Evolutionary conservation across 2,329 filamentous ascomycete species (phyloP).

Genomic region (Microascus cirrosus): DNA sequence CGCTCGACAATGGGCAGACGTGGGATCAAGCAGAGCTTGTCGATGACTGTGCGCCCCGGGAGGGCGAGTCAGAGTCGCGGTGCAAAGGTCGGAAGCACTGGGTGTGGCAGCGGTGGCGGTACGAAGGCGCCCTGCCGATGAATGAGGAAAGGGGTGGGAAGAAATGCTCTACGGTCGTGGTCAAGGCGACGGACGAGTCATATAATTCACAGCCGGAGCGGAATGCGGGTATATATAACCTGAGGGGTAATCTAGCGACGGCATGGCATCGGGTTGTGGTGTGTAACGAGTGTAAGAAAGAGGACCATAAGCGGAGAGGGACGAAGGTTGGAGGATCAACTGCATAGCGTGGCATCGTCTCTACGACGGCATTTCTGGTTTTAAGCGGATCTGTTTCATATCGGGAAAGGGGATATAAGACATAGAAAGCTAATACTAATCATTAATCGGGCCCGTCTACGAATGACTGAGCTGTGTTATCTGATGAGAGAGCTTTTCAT

Average conservation of each 20-base stretch:
- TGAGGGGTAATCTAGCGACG: conserved; percentile 54
- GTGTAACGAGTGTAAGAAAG: conserved; percentile 18
- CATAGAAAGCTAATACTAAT: not conserved
- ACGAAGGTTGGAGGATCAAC: not conserved
- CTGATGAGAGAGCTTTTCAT: too few relatives aligned
- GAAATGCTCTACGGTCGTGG: conserved; percentile 40
- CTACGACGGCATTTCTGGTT: not conserved
- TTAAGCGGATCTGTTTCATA: not conserved
- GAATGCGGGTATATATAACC: conserved; percentile 49
- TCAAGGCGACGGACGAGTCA: conserved; percentile 55
- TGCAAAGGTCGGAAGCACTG: conserved; percentile 29
- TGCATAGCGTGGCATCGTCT: not conserved
- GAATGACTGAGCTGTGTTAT: too few relatives aligned
- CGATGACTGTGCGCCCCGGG: conserved; percentile 27
- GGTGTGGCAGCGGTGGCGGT: conserved; percentile 57
- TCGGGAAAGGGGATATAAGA: not conserved
- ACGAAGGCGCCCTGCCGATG: conserved; percentile 31
- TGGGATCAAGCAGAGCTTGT: conserved; percentile 54
- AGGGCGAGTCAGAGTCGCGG: conserved; percentile 9
- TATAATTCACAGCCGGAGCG: conserved; percentile 58
- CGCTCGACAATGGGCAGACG: conserved; percentile 48
- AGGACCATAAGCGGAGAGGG: not conserved
- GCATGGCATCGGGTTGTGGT: conserved; percentile 50
- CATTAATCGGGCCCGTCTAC: too few relatives aligned
- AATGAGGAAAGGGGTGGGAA: conserved; percentile 11